Evolutionary conservation across 2,329 filamentous ascomycete genomes (phyloP).

Genomic region (Pseudogymnoascus sp.): DNA sequence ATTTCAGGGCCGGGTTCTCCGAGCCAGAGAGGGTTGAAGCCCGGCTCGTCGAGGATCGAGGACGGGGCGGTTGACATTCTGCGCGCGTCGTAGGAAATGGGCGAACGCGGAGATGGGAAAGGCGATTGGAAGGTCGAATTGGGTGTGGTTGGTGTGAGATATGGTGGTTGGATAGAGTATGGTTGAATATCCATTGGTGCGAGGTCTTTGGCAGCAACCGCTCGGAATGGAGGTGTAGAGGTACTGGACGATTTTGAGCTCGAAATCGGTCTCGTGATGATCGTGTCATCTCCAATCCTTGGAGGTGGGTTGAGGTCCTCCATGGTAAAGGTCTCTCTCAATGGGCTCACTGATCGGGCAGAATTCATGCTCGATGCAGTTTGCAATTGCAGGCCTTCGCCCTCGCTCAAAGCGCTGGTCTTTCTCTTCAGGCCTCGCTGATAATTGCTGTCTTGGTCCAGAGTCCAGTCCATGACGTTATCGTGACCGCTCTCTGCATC

Average conservation of each 20-base stretch:
- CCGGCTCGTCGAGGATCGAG: constrained; percentile 62
- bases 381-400: constrained; percentile 24
- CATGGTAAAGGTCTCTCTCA: constrained; percentile 41
- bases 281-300: background rate
- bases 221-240: constrained; percentile 25
- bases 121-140: constrained; percentile 44
- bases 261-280: constrained; percentile 22
- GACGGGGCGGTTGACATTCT: constrained; percentile 68
- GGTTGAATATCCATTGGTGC: constrained; percentile 42
- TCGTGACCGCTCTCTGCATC: constrained; percentile 33
- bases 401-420: constrained; percentile 39
- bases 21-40: constrained; percentile 61
- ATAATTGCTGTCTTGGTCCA: constrained; percentile 27
- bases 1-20: constrained; percentile 66
- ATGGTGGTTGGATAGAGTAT: constrained; percentile 31
- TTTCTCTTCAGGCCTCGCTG: constrained; percentile 32
- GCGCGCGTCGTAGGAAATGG: constrained; percentile 61
- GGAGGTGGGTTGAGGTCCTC: constrained; percentile 30
- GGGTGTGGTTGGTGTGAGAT: constrained; percentile 50
- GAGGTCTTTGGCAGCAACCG: constrained; percentile 32
- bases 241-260: constrained; percentile 28
- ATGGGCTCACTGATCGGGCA: constrained; percentile 40
- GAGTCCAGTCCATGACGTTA: constrained; percentile 32
- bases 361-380: constrained; percentile 36
- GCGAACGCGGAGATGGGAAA: constrained; percentile 56